phyloP scores from a whole-genome alignment of 169 alveolate genomes.

The Amoebophrya sp. region DNA sequence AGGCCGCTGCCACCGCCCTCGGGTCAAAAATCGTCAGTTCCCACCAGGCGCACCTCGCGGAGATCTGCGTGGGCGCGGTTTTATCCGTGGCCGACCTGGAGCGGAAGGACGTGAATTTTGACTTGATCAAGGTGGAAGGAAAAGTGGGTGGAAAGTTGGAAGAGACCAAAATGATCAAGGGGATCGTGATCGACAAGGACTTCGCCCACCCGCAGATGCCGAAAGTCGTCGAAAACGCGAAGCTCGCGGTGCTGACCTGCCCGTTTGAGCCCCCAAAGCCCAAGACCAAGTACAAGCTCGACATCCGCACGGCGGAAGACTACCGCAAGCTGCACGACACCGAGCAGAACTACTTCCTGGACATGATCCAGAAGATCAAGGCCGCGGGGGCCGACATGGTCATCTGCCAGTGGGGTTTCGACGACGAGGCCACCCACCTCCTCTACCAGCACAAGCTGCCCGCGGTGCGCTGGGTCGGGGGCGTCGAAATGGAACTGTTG shows the following conservation, averaged over 20 bases:
- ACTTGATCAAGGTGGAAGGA: constrained; percentile 91
- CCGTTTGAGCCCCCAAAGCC: constrained; percentile 97
- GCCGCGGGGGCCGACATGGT: constrained; percentile 52
- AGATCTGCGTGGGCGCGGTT: constrained; percentile 95
- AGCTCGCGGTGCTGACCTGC: constrained; percentile 93
- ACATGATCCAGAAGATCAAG: not conserved
- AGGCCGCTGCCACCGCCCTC: constrained; percentile 90
- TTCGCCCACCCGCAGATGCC: constrained; percentile 98
- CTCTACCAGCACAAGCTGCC: constrained; percentile 35
- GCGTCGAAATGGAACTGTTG: constrained; percentile 97
- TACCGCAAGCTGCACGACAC: constrained; percentile 84
- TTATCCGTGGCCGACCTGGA: constrained; percentile 92
- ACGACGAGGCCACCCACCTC: constrained; percentile 88
- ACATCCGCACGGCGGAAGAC: constrained; percentile 91
- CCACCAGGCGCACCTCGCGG: constrained; percentile 64
- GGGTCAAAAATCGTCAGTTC: constrained; percentile 81
- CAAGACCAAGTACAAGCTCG: constrained; percentile 97
- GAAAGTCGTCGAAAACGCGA: constrained; percentile 80
- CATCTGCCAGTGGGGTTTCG: constrained; percentile 99
- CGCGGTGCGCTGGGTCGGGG: constrained; percentile 96
- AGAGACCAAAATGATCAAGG: constrained; percentile 59
- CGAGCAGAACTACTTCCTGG: constrained; percentile 77
- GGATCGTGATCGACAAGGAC: constrained; percentile 96
- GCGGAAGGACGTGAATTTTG: constrained; percentile 96
- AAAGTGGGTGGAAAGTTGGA: constrained; percentile 95